These are phyloP conservation scores for Sugiyamaella chiloensis DNA, from an alignment of 805 yeast genomes.

Conservation along the genomic window DNA sequence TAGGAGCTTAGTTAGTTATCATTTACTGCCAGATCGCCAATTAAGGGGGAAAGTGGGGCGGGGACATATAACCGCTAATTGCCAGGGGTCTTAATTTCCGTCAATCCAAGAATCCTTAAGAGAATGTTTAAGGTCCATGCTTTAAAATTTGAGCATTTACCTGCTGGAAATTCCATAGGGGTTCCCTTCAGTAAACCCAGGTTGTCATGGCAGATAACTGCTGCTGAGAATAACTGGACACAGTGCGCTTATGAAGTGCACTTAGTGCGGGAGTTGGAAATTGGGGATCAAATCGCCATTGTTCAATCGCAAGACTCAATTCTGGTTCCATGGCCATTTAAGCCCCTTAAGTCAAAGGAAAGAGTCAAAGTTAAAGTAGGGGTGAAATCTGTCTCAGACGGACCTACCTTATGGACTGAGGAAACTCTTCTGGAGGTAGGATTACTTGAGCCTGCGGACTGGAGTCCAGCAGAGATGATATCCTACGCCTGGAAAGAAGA, in stretches of 20 bases:
- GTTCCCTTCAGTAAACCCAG: slow-evolving; percentile 4
- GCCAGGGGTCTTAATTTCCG: too few species aligned
- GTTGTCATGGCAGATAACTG: slow-evolving; percentile 11
- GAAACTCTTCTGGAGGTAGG: slow-evolving; percentile 2
- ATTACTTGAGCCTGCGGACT: slow-evolving; percentile 4
- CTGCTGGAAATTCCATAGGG: background rate
- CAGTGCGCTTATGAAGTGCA: slow-evolving; percentile 9
- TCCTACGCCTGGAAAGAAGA: slow-evolving; percentile 1
- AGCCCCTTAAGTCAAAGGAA: slow-evolving; percentile 7
- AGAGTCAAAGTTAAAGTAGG: slow-evolving; percentile 7
- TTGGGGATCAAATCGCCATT: background rate
- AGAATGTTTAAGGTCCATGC: background rate
- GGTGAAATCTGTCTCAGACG: background rate
- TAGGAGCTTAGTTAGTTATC: too few species aligned
- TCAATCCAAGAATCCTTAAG: too few species aligned
- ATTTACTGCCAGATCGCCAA: too few species aligned
- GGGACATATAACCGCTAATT: too few species aligned
- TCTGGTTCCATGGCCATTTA: slow-evolving; percentile 10
- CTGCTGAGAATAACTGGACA: slow-evolving; percentile 7
- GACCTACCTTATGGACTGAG: background rate
- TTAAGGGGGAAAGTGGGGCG: too few species aligned
- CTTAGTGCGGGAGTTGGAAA: background rate
- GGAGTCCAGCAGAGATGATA: background rate
- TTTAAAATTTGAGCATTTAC: background rate
- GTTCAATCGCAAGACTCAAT: slow-evolving; percentile 8